Percentiles rank a stretch among this genome's conserved stretches.
phyloP scores from a whole-genome alignment of 371 early-diverging fungal species.

The Sporodiniella umbellata region DNA sequence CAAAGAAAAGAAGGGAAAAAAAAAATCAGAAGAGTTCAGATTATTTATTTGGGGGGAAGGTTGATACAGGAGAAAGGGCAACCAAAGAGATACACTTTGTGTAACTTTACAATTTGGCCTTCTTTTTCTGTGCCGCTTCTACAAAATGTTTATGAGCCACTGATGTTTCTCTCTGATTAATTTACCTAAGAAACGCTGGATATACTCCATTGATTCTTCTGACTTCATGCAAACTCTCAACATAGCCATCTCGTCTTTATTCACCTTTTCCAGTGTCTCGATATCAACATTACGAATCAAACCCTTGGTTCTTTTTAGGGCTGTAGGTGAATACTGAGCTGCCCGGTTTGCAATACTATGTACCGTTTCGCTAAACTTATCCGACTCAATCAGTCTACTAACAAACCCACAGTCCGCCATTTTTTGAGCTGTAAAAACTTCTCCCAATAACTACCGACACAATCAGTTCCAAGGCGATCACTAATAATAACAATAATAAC shows the following conservation, averaged over 20 bases:
- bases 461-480: not conserved
- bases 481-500: not conserved
- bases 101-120: slow-evolving; percentile 15
- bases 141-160: no score
- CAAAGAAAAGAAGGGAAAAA: slow-evolving; percentile 13
- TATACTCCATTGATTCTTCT: slow-evolving; percentile 35
- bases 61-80: not conserved
- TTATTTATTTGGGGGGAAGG: not conserved
- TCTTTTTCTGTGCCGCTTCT: slow-evolving; percentile 16
- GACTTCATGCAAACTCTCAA: slow-evolving; percentile 39
- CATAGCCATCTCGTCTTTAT: slow-evolving; percentile 46
- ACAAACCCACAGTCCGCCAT: slow-evolving; percentile 49
- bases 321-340: slow-evolving; percentile 50
- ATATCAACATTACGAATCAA: slow-evolving; percentile 52
- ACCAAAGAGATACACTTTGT: slow-evolving; percentile 6
- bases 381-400: slow-evolving; percentile 50
- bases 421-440: slow-evolving; percentile 53
- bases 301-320: slow-evolving; percentile 56
- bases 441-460: slow-evolving; percentile 32
- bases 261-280: slow-evolving; percentile 42
- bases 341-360: slow-evolving; percentile 44
- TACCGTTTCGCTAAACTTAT: slow-evolving; percentile 49
- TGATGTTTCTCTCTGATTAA: no score
- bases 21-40: slow-evolving; percentile 6
- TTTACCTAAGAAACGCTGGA: slow-evolving; percentile 40